Conservation (phyloP, 1,284 basidiomycete genomes). For the Pseudozyma hubeiensis region DNA sequence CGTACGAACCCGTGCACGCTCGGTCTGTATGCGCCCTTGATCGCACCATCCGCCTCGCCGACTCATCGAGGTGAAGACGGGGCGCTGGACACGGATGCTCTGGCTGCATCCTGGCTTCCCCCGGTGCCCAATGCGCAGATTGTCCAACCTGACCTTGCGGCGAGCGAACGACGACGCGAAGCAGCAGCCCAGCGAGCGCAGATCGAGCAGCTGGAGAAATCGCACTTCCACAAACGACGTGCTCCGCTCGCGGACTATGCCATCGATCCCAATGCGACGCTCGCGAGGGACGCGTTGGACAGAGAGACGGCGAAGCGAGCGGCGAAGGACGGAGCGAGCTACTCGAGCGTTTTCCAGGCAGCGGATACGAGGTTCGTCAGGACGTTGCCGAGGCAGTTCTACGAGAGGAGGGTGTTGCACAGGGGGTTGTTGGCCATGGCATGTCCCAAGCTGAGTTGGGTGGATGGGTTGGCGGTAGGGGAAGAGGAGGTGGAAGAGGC, state of each 20-base stretch:
- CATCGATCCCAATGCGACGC: constrained; percentile 28
- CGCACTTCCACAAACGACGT: constrained; percentile 63
- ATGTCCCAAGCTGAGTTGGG: constrained; percentile 60
- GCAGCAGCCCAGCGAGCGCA: constrained; percentile 30
- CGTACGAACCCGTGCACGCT: constrained; percentile 66
- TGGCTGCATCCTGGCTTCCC: constrained; percentile 34
- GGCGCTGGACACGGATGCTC: constrained; percentile 2
- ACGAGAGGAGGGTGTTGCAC: constrained; percentile 55
- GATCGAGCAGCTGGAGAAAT: constrained; percentile 55
- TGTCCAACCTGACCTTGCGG: constrained; percentile 55
- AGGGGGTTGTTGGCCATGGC: constrained; percentile 65
- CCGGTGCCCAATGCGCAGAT: constrained; percentile 62
- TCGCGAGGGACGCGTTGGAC: constrained; percentile 21
- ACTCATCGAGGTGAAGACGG: constrained; percentile 13
- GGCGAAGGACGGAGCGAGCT: constrained; percentile 17
- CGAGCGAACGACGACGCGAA: constrained; percentile 12
- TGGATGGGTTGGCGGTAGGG: constrained; percentile 60
- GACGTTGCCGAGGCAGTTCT: constrained; percentile 55
- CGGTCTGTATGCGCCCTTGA: constrained; percentile 63
- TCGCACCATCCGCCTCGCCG: constrained; percentile 28
- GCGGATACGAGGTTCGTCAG: constrained; percentile 59
- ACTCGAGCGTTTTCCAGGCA: constrained; percentile 44
- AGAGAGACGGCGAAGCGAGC: constrained; percentile 23
- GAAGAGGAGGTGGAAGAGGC: constrained; percentile 59
- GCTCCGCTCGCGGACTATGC: constrained; percentile 36